Evolutionary conservation across 1,139 yeast species (phyloP), one percentile per base, ranked within the genome.

Genomic region (Pichia sp.): DNA sequence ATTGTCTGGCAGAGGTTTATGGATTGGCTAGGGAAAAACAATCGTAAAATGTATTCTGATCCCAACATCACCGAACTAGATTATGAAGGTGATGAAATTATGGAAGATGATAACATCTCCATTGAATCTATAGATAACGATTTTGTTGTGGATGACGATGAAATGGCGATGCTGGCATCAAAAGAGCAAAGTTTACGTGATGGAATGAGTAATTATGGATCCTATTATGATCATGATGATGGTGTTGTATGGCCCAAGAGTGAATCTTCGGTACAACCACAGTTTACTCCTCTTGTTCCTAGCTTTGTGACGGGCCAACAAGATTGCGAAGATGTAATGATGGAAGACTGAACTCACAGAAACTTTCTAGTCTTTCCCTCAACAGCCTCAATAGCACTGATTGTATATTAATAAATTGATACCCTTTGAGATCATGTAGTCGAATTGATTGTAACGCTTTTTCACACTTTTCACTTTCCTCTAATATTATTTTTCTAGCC

Each of bases 191-290:
- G 28, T 9, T 15, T 47, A 7, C 18, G 42, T 7, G 39, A 45
- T 20, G 49, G 49, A 1, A 48, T 43, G 47, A 48, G 51, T 28
- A 30, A 40, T 20, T 48, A 48, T 35, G 51, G 51, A 3, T 35
- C 48, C 3, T 48, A 48, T 22, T 48, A 48, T 22, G 34, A 31
- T 4, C 45, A 46, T 11, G 45, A 42, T 17, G 48, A 46, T n/a
- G 43, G 18, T 10, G 6, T 3, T 18, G 17, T 7, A 5, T 30
- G 22, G 32, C 8, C 15, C 18, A 14, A 17, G 2, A 8, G 22
- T 18, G n/a, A n/a, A n/a, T n/a, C n/a, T n/a, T n/a, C n/a, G n/a
- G n/a, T n/a, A n/a, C n/a, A n/a, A n/a, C n/a, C n/a, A n/a, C n/a
- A n/a, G n/a, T n/a, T n/a, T n/a, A n/a, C n/a, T n/a, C n/a, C n/a